These are phyloP conservation scores for Lenwebbia sp. DNA, from an alignment of 345 rosid species.

Conservation along the genomic window DNA sequence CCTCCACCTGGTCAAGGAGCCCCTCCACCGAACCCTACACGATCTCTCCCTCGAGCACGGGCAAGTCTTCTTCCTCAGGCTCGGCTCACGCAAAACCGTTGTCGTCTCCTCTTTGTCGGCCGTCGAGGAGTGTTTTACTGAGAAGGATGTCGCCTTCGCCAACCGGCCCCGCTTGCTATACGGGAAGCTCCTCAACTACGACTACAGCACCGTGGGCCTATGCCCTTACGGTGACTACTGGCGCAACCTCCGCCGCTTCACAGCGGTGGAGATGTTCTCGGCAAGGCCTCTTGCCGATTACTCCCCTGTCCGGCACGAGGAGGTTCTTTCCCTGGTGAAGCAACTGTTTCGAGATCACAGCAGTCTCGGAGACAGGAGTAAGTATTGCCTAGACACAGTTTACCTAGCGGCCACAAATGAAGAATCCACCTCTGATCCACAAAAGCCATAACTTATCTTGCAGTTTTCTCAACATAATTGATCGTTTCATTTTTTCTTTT, in stretches of 20 bases:
- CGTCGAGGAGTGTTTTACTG: slow-evolving; percentile 12
- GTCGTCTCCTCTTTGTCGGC: slow-evolving; percentile 3
- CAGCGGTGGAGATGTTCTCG: slow-evolving; percentile 16
- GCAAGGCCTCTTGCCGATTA: slow-evolving; percentile 1
- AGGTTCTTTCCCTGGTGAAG: slow-evolving; percentile 3
- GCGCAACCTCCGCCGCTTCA: slow-evolving; percentile 19
- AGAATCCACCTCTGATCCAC: not conserved
- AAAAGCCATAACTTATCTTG: not conserved
- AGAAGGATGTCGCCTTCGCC: slow-evolving; percentile 10
- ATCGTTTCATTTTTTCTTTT: not conserved
- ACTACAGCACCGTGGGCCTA: not conserved
- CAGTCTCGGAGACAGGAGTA: not conserved
- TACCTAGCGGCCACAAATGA: not conserved
- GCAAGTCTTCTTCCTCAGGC: not conserved
- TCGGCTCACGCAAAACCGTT: slow-evolving; percentile 2
- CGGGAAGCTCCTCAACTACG: slow-evolving; percentile 1
- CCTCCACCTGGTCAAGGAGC: slow-evolving; percentile 8
- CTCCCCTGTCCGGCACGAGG: not conserved
- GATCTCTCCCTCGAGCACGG: slow-evolving; percentile 4
- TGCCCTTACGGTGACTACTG: slow-evolving; percentile 12
- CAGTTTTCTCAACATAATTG: not conserved
- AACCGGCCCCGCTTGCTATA: not conserved
- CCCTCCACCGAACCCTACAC: slow-evolving; percentile 4
- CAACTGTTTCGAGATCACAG: not conserved
- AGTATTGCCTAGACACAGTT: not conserved